Evolutionary conservation across 768 basidiomycete species (phyloP), one percentile per base, ranked within the genome.

Genomic region (Pulveroboletus sp.): DNA sequence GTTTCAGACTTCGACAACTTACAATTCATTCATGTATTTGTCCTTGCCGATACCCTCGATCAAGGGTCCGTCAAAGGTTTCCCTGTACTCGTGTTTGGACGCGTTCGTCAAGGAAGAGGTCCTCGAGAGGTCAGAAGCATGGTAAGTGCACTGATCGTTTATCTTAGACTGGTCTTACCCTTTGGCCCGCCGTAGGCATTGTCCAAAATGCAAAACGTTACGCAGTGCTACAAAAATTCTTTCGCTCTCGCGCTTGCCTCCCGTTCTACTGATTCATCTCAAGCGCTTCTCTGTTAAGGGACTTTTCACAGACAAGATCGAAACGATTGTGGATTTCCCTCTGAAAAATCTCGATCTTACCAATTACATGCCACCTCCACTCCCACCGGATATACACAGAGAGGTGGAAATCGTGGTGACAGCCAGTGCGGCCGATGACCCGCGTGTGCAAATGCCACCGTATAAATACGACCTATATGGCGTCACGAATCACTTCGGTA

Each of bases 401-500:
- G 69, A 66, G n/a, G 71, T 68, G 59, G 69, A 75, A 44, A 77
- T 76, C 50, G 71, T 71, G 5, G 38, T 48, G 6, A 26, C 52
- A 17, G 14, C 45, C 27, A 50, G 39, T 12, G 33, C 36, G 67
- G 36, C 59, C 71, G 83, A 87, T 17, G 93, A 93, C 64, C 89
- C 93, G 1, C 76, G 89, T 17, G 74, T 80, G 15, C 90, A 93
- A 68, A 62, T 83, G n/a, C 91, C 90, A 18, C 93, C 93, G 2
- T 97, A 91, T 66, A 79, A 74, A 57, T 99, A 98, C 65, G 95
- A 99, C 61, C 71, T 98, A 56, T 98, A 96, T 62, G 94, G 78
- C 9, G 93, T 98, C 37, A 95, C 91, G 50, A 97, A 98, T 67
- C 96, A 99, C 70, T 91, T 84, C 67, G 96, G 96, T 2, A 95